Percentiles rank a stretch among this genome's conserved stretches.
Evolutionary conservation across 176 grass and related monocot species (phyloP).

Genomic region (Hordeum marinum): DNA sequence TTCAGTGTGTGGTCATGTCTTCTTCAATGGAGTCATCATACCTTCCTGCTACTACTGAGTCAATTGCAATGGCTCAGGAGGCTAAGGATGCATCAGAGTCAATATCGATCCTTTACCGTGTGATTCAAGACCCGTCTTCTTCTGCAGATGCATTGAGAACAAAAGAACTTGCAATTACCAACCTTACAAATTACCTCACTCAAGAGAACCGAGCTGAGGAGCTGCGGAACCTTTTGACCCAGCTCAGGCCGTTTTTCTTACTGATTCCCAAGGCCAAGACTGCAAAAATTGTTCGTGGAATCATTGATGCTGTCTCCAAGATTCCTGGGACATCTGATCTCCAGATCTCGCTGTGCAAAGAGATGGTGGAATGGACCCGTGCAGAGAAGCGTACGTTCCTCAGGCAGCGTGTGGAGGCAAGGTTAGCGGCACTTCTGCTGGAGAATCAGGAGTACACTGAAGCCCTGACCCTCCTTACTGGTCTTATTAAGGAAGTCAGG

Average conservation of each 20-base stretch:
- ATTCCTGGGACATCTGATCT: slow-evolving; percentile 71
- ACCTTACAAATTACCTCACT: slow-evolving; percentile 69
- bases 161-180: slow-evolving; percentile 79
- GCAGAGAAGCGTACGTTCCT: slow-evolving; percentile 81
- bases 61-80: slow-evolving; percentile 56
- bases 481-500: slow-evolving; percentile 86
- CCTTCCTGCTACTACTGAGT: slow-evolving; percentile 62
- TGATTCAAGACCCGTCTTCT: slow-evolving; percentile 68
- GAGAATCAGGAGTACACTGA: slow-evolving; percentile 81
- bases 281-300: slow-evolving; percentile 75
- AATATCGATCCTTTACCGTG: slow-evolving; percentile 68
- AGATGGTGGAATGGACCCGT: slow-evolving; percentile 92
- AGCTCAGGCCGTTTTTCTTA: slow-evolving; percentile 77
- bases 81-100: slow-evolving; percentile 57
- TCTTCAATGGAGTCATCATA: slow-evolving; percentile 32
- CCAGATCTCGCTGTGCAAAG: slow-evolving; percentile 83
- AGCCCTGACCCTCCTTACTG: slow-evolving; percentile 63
- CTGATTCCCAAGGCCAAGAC: slow-evolving; percentile 89
- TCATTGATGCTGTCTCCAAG: slow-evolving; percentile 81
- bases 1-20: slow-evolving; percentile 16
- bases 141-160: slow-evolving; percentile 66
- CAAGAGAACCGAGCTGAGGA: slow-evolving; percentile 72
- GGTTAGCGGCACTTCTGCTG: slow-evolving; percentile 70
- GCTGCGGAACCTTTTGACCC: slow-evolving; percentile 67
- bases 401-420: slow-evolving; percentile 79